Evolutionary conservation across 1,284 basidiomycete species (phyloP).

Genomic region (Sporisorium sorghi): DNA sequence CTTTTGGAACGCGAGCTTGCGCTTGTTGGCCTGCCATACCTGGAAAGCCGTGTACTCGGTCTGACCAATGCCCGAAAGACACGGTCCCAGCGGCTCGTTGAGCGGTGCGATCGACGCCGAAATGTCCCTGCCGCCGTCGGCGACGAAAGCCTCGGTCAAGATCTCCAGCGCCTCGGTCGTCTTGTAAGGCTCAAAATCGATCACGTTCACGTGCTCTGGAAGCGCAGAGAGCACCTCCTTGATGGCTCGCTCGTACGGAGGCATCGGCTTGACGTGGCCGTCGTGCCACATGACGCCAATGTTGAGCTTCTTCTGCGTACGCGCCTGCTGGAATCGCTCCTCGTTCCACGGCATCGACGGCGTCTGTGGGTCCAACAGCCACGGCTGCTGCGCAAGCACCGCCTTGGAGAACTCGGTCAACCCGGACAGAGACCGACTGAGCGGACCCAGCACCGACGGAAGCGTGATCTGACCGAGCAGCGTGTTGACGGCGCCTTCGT

Average conservation of each 20-base stretch:
- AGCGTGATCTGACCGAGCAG: constrained; percentile 76
- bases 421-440: constrained; percentile 75
- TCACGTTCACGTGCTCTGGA: constrained; percentile 56
- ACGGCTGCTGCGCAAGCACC: constrained; percentile 75
- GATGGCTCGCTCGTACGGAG: constrained; percentile 69
- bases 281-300: constrained; percentile 70
- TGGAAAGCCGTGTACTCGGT: constrained; percentile 71
- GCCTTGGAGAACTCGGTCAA: constrained; percentile 77
- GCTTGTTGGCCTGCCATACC: constrained; percentile 73
- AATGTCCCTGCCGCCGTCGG: constrained; percentile 63
- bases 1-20: constrained; percentile 71
- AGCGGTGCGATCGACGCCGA: constrained; percentile 40
- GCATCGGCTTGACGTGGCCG: constrained; percentile 68
- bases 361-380: constrained; percentile 77
- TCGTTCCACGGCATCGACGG: constrained; percentile 77
- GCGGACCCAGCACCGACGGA: constrained; percentile 79
- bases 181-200: constrained; percentile 45
- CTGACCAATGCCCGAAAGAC: constrained; percentile 26
- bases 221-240: constrained; percentile 60
- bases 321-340: constrained; percentile 73
- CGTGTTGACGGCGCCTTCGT: constrained; percentile 72
- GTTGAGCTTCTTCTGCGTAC: constrained; percentile 40
- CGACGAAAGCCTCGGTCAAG: constrained; percentile 54
- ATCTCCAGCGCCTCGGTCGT: constrained; percentile 62
- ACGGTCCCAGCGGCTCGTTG: constrained; percentile 57